Evolutionary conservation across 495 filamentous ascomycete species (phyloP).

Genomic region (Aspergillus steynii): DNA sequence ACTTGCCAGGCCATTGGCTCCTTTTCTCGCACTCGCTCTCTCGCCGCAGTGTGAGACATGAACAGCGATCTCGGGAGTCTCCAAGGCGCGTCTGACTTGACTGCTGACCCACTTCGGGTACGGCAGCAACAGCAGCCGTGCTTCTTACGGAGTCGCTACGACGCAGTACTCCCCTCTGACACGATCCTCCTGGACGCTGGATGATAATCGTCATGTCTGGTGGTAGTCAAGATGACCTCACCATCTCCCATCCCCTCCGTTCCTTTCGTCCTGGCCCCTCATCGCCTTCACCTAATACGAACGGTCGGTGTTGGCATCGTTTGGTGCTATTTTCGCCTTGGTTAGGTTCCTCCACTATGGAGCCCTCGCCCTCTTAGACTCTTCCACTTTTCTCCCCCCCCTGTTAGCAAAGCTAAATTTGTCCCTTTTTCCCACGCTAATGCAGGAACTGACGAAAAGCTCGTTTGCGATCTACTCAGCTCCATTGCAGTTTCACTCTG

Average conservation of each 20-base stretch:
- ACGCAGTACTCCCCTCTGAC: neutral
- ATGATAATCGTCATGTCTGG: neutral
- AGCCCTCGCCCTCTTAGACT: constrained; percentile 1
- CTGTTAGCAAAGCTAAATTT: constrained; percentile 15
- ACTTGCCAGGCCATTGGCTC: neutral
- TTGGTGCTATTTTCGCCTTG: neutral
- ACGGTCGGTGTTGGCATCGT: constrained; percentile 9
- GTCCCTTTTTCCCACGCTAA: constrained; percentile 34
- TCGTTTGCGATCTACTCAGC: constrained; percentile 7
- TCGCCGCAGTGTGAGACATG: constrained; percentile 1
- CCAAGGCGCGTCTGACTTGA: neutral
- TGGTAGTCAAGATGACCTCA: neutral
- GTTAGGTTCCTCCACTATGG: neutral
- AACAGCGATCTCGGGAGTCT: constrained; percentile 7
- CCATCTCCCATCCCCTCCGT: neutral
- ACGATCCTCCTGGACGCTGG: constrained; percentile 1
- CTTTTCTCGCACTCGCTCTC: too few species aligned
- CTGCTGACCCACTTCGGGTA: constrained; percentile 5
- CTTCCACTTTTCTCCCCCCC: constrained; percentile 1
- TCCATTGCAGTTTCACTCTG: constrained; percentile 16
- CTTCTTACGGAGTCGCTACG: neutral
- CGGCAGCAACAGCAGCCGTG: neutral
- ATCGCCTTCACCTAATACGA: constrained; percentile 1
- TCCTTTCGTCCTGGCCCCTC: neutral
- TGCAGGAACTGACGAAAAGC: constrained; percentile 44